Percentiles rank a stretch among this genome's conserved stretches.
These are phyloP conservation scores for Leptographium lundbergii DNA, from an alignment of 2,329 filamentous ascomycete genomes.

Conservation along the genomic window DNA sequence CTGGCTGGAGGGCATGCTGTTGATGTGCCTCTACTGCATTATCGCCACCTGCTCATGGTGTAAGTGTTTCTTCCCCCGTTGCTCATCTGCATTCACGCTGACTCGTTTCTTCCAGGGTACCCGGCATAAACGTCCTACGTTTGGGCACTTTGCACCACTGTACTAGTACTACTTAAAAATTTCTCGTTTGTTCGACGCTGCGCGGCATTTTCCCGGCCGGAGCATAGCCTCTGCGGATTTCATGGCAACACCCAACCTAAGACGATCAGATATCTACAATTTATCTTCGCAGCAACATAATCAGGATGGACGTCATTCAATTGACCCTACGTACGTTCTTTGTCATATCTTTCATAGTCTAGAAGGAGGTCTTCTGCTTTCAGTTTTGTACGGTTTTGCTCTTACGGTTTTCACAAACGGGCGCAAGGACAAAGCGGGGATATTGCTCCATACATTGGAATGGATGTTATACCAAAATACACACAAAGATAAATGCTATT, in stretches of 20 bases:
- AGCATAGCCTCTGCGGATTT: background rate
- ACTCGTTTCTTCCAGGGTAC: conserved; percentile 3
- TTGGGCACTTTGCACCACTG: background rate
- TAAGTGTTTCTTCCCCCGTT: conserved; percentile 22
- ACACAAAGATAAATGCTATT: background rate
- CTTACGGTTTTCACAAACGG: background rate
- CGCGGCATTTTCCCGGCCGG: background rate
- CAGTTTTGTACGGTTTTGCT: background rate
- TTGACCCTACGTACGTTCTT: background rate
- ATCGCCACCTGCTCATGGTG: conserved; percentile 58
- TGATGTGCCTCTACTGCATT: conserved; percentile 69
- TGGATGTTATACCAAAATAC: background rate
- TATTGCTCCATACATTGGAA: background rate
- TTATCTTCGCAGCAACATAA: background rate
- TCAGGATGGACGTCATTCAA: background rate
- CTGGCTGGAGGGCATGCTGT: conserved; percentile 64
- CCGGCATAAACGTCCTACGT: background rate
- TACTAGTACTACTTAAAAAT: too few species aligned
- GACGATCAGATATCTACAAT: background rate
- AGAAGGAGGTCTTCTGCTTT: background rate
- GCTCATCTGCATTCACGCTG: background rate
- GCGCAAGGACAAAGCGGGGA: background rate
- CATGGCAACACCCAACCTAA: background rate
- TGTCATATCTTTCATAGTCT: background rate
- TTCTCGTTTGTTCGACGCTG: too few species aligned